A percentile compares a stretch with the other conserved stretches of the same genome.
phyloP scores from a whole-genome alignment of 2,329 filamentous ascomycete species.

The Hirsutella rhossiliensis region DNA sequence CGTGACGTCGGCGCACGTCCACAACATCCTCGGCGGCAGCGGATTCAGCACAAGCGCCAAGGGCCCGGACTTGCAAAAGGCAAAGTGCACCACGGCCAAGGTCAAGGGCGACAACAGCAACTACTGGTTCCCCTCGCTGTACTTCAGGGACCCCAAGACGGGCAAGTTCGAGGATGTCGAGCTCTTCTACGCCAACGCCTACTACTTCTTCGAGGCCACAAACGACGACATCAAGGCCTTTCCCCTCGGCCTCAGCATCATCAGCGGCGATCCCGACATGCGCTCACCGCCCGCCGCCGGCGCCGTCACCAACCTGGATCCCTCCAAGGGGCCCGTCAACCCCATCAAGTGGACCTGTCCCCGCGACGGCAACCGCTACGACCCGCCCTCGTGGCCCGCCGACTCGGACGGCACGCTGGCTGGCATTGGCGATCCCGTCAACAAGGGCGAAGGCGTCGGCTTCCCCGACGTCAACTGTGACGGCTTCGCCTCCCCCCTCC shows the following conservation, averaged over 20 bases:
- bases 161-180: slow-evolving; percentile 53
- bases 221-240: slow-evolving; percentile 58
- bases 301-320: slow-evolving; percentile 36
- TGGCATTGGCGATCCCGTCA: slow-evolving; percentile 41
- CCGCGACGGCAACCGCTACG: slow-evolving; percentile 28
- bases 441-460: slow-evolving; percentile 45
- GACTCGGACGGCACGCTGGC: slow-evolving; percentile 41
- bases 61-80: slow-evolving; percentile 45
- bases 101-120: slow-evolving; percentile 58
- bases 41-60: slow-evolving; percentile 51
- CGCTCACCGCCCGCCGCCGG: slow-evolving; percentile 45
- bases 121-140: slow-evolving; percentile 67
- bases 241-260: slow-evolving; percentile 58
- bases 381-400: slow-evolving; percentile 38
- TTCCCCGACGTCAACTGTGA: slow-evolving; percentile 63
- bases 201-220: slow-evolving; percentile 61
- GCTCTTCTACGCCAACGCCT: slow-evolving; percentile 61
- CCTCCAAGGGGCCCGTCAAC: slow-evolving; percentile 37
- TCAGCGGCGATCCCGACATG: slow-evolving; percentile 50
- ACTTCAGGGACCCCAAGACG: slow-evolving; percentile 51
- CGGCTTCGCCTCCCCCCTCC: slow-evolving; percentile 45
- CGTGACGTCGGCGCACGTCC: slow-evolving; percentile 46
- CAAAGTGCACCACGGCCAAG: slow-evolving; percentile 59
- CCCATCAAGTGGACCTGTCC: slow-evolving; percentile 50
- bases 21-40: slow-evolving; percentile 60